Base-by-base conservation (phyloP, 2,329 filamentous ascomycete species). In the Diplocarpon rosae region DNA sequence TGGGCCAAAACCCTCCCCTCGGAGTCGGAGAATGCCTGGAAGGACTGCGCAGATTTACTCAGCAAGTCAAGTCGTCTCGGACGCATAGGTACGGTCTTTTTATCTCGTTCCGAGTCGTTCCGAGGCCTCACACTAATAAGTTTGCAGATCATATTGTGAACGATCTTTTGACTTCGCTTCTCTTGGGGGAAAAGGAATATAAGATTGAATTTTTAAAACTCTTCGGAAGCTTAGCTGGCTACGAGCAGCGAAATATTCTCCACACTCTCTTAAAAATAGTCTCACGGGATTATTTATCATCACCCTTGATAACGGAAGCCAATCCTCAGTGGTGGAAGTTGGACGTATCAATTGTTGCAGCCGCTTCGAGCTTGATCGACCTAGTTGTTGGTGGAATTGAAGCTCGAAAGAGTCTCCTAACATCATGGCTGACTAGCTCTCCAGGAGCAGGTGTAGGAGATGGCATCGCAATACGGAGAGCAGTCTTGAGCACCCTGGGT, bases 391-490 rank as follows among this genome's bases (percentile, higher is more conserved):
- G 62, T 1, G 58, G 66, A n/a, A 68, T 73, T 41, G 60, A 69
- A 13, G 56, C 61, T 13, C 65, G 76, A n/a, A 73, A 69, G 49
- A 66, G 64, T 8, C 65, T 78, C 44, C 62, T 89, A 0, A 59
- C 77, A 9, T 66, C 69, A 30, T 90, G 84, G 83, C 69, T 87
- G 33, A 72, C 75, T 11, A 71, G 70, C 39, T 72, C 76, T 24
- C 75, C 76, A 9, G 80, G 78, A 0, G 80, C 80, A 37, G 80
- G 79, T 1, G 63, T 80, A 32, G 80, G 80, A 6, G 72, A 80
- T 43, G 70, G 72, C 0, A 65, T 79, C n/a, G 74, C 72, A 5
- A 76, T 87, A 40, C 74, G 83, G 31, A 75, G 85, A 49, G 80
- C 82, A 14, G 71, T 79, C 9, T 51, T 87, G 33, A 73, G 75